Base-by-base conservation (phyloP, 2,329 filamentous ascomycete genomes). In the Aspergillus flavus region DNA sequence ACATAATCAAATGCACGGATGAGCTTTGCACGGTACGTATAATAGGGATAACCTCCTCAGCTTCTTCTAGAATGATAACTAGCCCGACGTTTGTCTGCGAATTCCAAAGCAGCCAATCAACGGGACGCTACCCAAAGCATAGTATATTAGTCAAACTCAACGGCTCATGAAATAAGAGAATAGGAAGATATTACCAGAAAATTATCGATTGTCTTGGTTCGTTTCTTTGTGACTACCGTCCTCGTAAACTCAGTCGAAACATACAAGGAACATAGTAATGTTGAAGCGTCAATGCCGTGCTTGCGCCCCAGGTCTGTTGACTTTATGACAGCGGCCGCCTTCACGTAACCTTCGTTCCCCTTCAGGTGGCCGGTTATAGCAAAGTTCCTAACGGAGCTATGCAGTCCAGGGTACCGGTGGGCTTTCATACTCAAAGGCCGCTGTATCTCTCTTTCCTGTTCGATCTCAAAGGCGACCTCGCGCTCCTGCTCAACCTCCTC, bases 91-190 rank as follows among this genome's bases (percentile, higher is more conserved):
- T 69, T 0, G 77, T 76, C 0, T 67, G n/a, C 0, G 68, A 67
- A 62, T 82, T 85, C 83, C 84, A 89, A 0, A 91, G 72, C 2
- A 91, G 70, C 87, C 87, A 91, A 30, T 87, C 84, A 0, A 89
- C 85, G 0, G 64, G 55, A 3, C 65, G 68, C 63, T 69, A 23
- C 23, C 53, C 5, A 2, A n/a, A 26, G 14, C 6, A 59, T 4
- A 23, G 21, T 34, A 19, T 28, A 28, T 58, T 46, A 57, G 46
- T 26, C n/a, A 32, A 41, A 11, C 32, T n/a, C 1, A 14, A 23
- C 4, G 6, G 6, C 36, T 7, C 16, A 6, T 21, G 6, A 6
- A 6, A 7, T 2, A 26, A 10, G 1, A 39, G 30, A 23, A 23
- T 39, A 9, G 10, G 46, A 7, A 21, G n/a, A 21, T 30, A 58